These are phyloP conservation scores for Furcasterigmium furcatum DNA, from an alignment of 2,329 filamentous ascomycete species.

Conservation along the genomic window DNA sequence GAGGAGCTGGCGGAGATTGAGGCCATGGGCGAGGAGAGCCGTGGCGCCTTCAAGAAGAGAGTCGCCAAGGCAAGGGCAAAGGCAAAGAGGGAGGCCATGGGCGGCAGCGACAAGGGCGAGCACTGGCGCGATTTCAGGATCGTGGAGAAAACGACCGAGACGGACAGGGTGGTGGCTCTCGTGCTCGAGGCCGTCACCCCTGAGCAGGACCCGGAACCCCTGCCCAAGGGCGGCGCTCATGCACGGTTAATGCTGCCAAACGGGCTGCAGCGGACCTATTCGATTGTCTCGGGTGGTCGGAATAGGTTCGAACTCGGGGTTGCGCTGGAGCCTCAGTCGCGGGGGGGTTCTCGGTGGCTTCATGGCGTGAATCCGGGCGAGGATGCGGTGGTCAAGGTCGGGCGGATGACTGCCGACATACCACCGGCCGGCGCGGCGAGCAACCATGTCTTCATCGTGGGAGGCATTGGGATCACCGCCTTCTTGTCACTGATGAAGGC, in stretches of 20 bases:
- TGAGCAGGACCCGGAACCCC: slow-evolving; percentile 23
- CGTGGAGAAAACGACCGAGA: slow-evolving; percentile 47
- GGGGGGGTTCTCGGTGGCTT: slow-evolving; percentile 60
- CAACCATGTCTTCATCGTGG: slow-evolving; percentile 60
- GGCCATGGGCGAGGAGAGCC: slow-evolving; percentile 45
- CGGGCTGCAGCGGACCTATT: slow-evolving; percentile 57
- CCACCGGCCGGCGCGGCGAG: slow-evolving; percentile 42
- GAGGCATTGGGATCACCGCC: slow-evolving; percentile 65
- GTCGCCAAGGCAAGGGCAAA: slow-evolving; percentile 42
- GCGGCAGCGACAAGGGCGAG: slow-evolving; percentile 22
- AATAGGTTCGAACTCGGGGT: slow-evolving; percentile 55
- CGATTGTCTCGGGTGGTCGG: slow-evolving; percentile 49
- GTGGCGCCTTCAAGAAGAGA: slow-evolving; percentile 43
- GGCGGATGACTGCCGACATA: slow-evolving; percentile 47
- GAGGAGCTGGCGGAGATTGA: slow-evolving; percentile 47
- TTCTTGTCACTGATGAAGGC: slow-evolving; percentile 49
- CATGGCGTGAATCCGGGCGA: slow-evolving; percentile 46
- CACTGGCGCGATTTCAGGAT: slow-evolving; percentile 45
- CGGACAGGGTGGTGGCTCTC: slow-evolving; percentile 46
- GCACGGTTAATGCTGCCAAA: slow-evolving; percentile 54
- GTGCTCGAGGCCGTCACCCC: slow-evolving; percentile 42
- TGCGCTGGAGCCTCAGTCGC: slow-evolving; percentile 48
- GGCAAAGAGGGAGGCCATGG: slow-evolving; percentile 14
- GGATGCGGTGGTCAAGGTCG: slow-evolving; percentile 42
- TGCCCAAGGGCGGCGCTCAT: slow-evolving; percentile 41